Conservation (phyloP, 441 rosid species). For the Pelargonium citronellum region DNA sequence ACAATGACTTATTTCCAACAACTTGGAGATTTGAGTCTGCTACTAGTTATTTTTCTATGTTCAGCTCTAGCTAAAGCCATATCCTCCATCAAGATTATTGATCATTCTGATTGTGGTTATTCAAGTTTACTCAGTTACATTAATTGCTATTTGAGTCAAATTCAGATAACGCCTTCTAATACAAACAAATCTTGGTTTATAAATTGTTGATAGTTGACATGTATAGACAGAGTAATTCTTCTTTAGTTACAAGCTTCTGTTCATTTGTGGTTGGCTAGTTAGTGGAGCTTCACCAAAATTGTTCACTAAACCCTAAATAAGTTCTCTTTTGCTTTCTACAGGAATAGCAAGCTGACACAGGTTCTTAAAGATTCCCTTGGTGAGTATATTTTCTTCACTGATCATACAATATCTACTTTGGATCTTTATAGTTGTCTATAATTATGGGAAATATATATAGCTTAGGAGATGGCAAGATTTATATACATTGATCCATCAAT, state of each 20-base stretch:
- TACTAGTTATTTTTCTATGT: background rate
- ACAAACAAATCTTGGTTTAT: no score
- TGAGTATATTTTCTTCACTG: constrained; percentile 24
- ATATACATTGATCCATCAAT: no score
- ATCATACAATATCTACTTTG: background rate
- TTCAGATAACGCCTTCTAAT: no score
- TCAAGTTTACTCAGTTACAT: background rate
- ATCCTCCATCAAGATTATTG: background rate
- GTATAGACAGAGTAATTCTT: background rate
- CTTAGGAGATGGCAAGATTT: no score
- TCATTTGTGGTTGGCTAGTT: background rate
- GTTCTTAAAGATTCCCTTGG: constrained; percentile 84
- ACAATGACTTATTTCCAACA: background rate
- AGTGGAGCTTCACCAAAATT: constrained; percentile 2
- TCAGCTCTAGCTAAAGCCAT: background rate
- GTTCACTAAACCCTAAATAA: constrained; percentile 11
- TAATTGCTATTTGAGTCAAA: no score
- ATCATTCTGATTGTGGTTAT: background rate
- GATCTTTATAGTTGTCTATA: no score
- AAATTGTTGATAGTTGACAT: no score
- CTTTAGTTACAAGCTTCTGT: background rate
- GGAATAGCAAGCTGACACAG: constrained; percentile 86
- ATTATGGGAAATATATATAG: no score
- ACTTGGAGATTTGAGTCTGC: background rate
- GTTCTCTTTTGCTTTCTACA: constrained; percentile 28